Conservation (phyloP, 495 filamentous ascomycete species). For the Clavariopsis aquatica region DNA sequence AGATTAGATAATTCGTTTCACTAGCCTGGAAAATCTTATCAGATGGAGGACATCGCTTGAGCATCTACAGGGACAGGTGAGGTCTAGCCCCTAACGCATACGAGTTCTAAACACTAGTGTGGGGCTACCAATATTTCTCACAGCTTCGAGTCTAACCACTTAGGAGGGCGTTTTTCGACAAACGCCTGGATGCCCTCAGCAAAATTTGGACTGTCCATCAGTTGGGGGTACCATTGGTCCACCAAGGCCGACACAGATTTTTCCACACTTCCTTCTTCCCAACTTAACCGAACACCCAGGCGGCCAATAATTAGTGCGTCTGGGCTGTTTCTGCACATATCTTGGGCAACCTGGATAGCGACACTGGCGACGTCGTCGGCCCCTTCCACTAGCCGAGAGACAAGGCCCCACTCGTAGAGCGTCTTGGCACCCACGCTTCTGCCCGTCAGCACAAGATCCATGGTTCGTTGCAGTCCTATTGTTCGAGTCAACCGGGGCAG, state of each 20-base stretch:
- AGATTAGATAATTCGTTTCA: no score
- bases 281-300: slow-evolving; percentile 27
- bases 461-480: slow-evolving; percentile 30
- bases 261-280: slow-evolving; percentile 27
- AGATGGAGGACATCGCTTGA: no score
- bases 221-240: slow-evolving; percentile 37
- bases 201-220: slow-evolving; percentile 48
- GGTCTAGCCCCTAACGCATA: no score
- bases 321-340: slow-evolving; percentile 32
- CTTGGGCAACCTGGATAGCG: slow-evolving; percentile 19
- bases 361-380: slow-evolving; percentile 19
- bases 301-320: slow-evolving; percentile 29
- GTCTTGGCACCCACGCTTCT: slow-evolving; percentile 16
- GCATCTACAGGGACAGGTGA: no score
- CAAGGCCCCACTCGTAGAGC: slow-evolving; percentile 21
- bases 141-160: slow-evolving; percentile 40
- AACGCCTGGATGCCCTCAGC: slow-evolving; percentile 47
- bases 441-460: slow-evolving; percentile 29
- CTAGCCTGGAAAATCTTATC: no score
- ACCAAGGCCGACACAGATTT: slow-evolving; percentile 12
- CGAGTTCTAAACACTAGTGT: no score
- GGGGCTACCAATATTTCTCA: no score
- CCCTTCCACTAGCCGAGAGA: slow-evolving; percentile 22
- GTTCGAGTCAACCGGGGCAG: slow-evolving; percentile 30
- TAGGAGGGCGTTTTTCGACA: slow-evolving; percentile 46